Conservation (phyloP, 768 basidiomycete species). For the Amanita exitialis region DNA sequence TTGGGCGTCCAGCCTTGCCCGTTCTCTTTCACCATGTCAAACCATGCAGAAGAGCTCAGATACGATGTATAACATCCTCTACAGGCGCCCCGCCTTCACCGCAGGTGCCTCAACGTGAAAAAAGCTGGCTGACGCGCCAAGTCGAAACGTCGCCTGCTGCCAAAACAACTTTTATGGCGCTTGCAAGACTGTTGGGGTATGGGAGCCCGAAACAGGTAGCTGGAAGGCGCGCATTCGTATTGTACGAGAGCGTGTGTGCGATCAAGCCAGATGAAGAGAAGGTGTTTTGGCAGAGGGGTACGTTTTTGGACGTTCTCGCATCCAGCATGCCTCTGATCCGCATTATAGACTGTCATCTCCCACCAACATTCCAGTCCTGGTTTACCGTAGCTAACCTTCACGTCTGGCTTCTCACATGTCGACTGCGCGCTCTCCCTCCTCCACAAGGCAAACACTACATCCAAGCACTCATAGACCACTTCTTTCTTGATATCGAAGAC, state of each 20-base stretch:
- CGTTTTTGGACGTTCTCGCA: constrained; percentile 11
- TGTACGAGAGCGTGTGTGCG: constrained; percentile 52
- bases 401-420: constrained; percentile 83
- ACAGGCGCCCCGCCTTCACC: neutral
- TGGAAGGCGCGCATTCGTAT: constrained; percentile 41
- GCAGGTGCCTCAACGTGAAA: constrained; percentile 8
- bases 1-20: neutral
- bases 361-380: constrained; percentile 95
- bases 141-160: constrained; percentile 40
- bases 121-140: constrained; percentile 47
- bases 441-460: constrained; percentile 59
- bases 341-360: constrained; percentile 63
- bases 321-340: constrained; percentile 2
- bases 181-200: constrained; percentile 48
- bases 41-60: neutral
- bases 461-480: constrained; percentile 86
- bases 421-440: constrained; percentile 72
- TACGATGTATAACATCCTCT: neutral
- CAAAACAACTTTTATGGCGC: constrained; percentile 31
- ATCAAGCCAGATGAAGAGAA: constrained; percentile 47
- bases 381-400: constrained; percentile 91
- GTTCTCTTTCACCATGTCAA: neutral
- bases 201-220: constrained; percentile 52
- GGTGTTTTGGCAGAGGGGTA: constrained; percentile 59
- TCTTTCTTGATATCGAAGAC: constrained; percentile 90